Evolutionary conservation across 768 basidiomycete genomes (phyloP), one percentile per base, ranked within the genome.

Genomic region (Boletus huronensis): DNA sequence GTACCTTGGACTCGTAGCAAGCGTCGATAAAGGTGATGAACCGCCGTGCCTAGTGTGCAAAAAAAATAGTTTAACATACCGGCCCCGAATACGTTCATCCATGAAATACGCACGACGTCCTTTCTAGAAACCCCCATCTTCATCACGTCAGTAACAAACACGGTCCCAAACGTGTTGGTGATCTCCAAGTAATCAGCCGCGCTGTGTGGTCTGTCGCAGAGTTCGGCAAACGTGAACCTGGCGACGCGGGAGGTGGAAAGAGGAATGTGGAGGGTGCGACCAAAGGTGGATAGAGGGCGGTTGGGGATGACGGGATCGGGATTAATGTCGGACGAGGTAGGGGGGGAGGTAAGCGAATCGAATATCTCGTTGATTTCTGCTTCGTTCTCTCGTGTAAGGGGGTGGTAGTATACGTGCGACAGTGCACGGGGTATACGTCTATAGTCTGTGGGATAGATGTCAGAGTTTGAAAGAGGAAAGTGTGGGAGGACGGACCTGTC

Each of bases 11-110:
- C 68, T 96, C 93, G 63, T 96, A 96, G 65, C 93, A 95, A 23
- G 93, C 91, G 75, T 99, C 97, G 62, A 99, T 87, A 69, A 98
- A 98, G 1, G 95, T 95, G 66, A 99, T 99, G 68, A 99, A 98
- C 58, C 97, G 77, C 61, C 97, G 79, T 19, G 95, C 95, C 90
- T 91, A 21, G 45, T 0, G 32, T 21, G 16, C 17, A 36, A 26
- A 10, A 10, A 3, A 14, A 38, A 41, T 1, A 26, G 29, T 16
- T 35, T 17, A 47, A 52, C 54, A 41, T 16, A 14, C 31, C 9
- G 23, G n/a, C 1, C n/a, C 48, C 4, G n/a, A 5, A 34, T 52
- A 26, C 21, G 28, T 10, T 28, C 13, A 21, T 0, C 14, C 26
- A 16, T 6, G 19, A 29, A 36, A 46, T 54, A 59, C 65, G 62